These are phyloP conservation scores for Powellomyces hirtus DNA, from an alignment of 192 early-diverging fungal genomes.

Conservation along the genomic window DNA sequence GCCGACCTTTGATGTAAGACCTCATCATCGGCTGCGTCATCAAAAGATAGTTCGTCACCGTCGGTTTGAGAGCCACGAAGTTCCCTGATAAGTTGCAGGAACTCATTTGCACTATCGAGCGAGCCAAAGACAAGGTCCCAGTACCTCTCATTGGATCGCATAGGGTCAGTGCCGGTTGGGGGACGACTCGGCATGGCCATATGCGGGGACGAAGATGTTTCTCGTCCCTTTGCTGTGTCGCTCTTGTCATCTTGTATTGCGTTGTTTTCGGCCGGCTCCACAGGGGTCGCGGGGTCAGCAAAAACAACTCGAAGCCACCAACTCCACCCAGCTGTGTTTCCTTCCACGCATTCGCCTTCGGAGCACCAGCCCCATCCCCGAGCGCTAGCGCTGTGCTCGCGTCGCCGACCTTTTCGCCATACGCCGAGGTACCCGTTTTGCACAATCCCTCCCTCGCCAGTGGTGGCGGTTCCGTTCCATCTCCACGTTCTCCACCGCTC, in stretches of 20 bases:
- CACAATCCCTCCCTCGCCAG: conserved; percentile 37
- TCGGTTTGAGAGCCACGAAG: conserved; percentile 32
- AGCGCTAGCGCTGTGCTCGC: neutral
- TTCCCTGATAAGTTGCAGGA: conserved; percentile 37
- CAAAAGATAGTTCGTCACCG: conserved; percentile 14
- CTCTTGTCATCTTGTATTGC: neutral
- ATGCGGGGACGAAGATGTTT: neutral
- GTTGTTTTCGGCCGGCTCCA: neutral
- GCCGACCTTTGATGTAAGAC: too few relatives aligned
- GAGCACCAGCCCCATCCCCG: conserved; percentile 4
- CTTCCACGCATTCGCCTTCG: conserved; percentile 14
- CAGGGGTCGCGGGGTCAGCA: neutral
- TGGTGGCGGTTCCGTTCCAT: conserved; percentile 24
- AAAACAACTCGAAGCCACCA: conserved; percentile 54
- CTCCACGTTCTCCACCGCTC: conserved; percentile 56
- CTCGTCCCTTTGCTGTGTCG: neutral
- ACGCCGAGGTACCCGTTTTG: conserved; percentile 35
- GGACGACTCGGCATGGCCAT: conserved; percentile 22
- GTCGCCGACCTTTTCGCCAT: conserved; percentile 21
- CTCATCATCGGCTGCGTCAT: neutral
- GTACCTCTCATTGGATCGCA: conserved; percentile 23
- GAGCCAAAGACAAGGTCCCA: conserved; percentile 51
- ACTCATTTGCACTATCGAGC: conserved; percentile 45
- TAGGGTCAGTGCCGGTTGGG: conserved; percentile 2
- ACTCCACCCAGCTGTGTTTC: conserved; percentile 45